These are phyloP conservation scores for Alternaria sp. DNA, from an alignment of 2,329 filamentous ascomycete species.

Conservation along the genomic window DNA sequence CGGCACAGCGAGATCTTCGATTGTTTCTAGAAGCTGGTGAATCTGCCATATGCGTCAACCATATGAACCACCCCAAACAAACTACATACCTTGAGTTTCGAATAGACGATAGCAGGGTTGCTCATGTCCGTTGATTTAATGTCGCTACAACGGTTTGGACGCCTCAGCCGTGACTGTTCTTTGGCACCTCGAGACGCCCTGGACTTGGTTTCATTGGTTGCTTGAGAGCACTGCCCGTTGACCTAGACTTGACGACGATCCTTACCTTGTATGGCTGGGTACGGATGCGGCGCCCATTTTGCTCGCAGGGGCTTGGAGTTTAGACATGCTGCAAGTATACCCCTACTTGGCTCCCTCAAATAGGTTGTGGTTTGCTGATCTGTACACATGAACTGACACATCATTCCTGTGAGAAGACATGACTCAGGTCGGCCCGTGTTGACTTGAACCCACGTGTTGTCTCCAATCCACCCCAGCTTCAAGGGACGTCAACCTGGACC, in stretches of 20 bases:
- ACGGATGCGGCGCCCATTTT: not conserved
- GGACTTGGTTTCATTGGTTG: not conserved
- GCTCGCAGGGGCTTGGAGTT: not conserved
- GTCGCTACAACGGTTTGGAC: not conserved
- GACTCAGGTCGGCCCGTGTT: slow-evolving; percentile 13
- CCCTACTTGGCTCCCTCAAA: not conserved
- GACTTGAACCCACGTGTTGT: not conserved
- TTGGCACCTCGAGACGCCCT: not conserved
- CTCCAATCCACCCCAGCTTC: not conserved
- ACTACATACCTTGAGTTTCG: not conserved
- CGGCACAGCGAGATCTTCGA: slow-evolving; percentile 12
- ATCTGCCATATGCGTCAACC: slow-evolving; percentile 11
- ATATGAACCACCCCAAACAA: slow-evolving; percentile 3
- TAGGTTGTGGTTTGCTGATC: slow-evolving; percentile 4
- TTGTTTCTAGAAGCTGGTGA: slow-evolving; percentile 23
- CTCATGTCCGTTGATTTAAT: not conserved
- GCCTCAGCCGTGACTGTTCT: not conserved
- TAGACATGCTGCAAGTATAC: not conserved
- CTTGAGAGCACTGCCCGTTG: slow-evolving; percentile 1
- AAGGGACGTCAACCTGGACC: slow-evolving; percentile 1
- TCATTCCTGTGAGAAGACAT: slow-evolving; percentile 19
- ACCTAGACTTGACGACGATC: slow-evolving; percentile 9
- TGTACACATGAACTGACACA: slow-evolving; percentile 8
- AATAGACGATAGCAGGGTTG: not conserved
- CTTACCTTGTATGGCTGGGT: not conserved